Evolutionary conservation across 352 stramenopile genomes (phyloP).

Genomic region (Phytophthora kernoviae): DNA sequence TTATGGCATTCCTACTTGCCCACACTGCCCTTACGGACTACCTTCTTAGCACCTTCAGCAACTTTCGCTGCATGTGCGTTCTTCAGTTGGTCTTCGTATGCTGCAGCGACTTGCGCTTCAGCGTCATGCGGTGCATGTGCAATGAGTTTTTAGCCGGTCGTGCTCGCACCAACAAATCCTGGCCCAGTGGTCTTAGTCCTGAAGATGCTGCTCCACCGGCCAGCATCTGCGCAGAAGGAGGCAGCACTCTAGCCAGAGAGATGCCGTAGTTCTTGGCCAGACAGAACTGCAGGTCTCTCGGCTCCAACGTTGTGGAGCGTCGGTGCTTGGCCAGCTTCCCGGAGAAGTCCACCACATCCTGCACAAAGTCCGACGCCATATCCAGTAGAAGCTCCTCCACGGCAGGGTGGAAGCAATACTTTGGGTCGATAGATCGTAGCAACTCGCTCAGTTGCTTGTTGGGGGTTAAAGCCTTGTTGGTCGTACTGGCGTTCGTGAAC

Average conservation of each 20-base stretch:
- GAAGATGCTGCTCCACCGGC: conserved; percentile 6
- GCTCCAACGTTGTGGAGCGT: conserved; percentile 70
- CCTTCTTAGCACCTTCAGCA: conserved; percentile 47
- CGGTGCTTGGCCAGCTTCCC: conserved; percentile 74
- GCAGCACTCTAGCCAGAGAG: conserved; percentile 69
- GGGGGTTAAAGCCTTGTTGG: conserved; percentile 62
- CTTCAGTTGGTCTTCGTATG: conserved; percentile 65
- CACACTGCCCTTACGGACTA: conserved; percentile 57
- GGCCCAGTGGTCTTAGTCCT: conserved; percentile 53
- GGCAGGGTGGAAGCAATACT: conserved; percentile 75
- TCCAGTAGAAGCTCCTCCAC: conserved; percentile 85
- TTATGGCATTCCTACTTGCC: conserved; percentile 31
- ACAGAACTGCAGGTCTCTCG: conserved; percentile 81
- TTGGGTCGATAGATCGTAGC: conserved; percentile 70
- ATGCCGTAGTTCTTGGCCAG: conserved; percentile 89
- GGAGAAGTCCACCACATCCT: conserved; percentile 76
- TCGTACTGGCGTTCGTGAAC: conserved; percentile 43
- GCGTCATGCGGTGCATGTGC: conserved; percentile 81
- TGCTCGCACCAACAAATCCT: conserved; percentile 62
- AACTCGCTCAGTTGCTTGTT: conserved; percentile 73
- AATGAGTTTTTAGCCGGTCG: conserved; percentile 76
- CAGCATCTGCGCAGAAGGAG: conserved; percentile 3
- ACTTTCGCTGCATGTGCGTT: conserved; percentile 38
- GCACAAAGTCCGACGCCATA: conserved; percentile 83
- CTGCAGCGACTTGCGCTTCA: conserved; percentile 75